A percentile compares a stretch with the other conserved stretches of the same genome.
These are phyloP conservation scores for Macrolepiota fuliginosa DNA, from an alignment of 768 basidiomycete genomes.

Conservation along the genomic window DNA sequence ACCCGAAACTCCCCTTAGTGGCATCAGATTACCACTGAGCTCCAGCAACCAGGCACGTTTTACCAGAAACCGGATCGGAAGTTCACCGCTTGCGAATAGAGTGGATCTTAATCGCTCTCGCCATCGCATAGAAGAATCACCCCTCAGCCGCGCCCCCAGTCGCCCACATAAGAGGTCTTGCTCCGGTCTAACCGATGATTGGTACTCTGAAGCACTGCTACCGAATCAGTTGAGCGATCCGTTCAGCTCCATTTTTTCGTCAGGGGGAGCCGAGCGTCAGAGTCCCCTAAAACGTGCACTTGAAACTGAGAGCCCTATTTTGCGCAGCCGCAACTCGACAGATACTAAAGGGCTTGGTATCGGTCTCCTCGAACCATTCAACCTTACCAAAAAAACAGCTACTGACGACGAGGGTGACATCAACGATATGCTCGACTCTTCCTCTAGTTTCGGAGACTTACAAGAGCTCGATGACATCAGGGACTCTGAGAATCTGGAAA, in stretches of 20 bases:
- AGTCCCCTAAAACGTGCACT: constrained; percentile 29
- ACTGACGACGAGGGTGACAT: constrained; percentile 30
- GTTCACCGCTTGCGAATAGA: constrained; percentile 12
- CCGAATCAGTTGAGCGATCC: constrained; percentile 47
- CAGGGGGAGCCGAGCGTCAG: constrained; percentile 20
- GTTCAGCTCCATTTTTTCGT: constrained; percentile 38
- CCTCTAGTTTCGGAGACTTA: constrained; percentile 26
- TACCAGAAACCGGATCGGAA: constrained; percentile 26
- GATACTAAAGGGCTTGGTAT: constrained; percentile 44
- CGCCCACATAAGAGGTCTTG: constrained; percentile 27
- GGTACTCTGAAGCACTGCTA: constrained; percentile 35
- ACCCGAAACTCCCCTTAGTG: constrained; percentile 15
- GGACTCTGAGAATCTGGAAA: constrained; percentile 2
- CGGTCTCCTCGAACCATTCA: constrained; percentile 56
- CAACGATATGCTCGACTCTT: constrained; percentile 26
- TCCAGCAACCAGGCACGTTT: constrained; percentile 32
- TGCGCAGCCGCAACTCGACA: constrained; percentile 35
- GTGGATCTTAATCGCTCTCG: constrained; percentile 3
- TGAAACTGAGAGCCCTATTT: constrained; percentile 54
- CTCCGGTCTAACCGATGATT: constrained; percentile 39
- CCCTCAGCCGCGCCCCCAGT: constrained; percentile 33
- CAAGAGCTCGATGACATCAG: constrained; percentile 21
- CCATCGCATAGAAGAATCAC: constrained; percentile 43
- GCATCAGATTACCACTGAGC: constrained; percentile 35
- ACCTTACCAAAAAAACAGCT: constrained; percentile 34